Conservation (phyloP, 2,329 filamentous ascomycete genomes). For the Aspergillus sp. region DNA sequence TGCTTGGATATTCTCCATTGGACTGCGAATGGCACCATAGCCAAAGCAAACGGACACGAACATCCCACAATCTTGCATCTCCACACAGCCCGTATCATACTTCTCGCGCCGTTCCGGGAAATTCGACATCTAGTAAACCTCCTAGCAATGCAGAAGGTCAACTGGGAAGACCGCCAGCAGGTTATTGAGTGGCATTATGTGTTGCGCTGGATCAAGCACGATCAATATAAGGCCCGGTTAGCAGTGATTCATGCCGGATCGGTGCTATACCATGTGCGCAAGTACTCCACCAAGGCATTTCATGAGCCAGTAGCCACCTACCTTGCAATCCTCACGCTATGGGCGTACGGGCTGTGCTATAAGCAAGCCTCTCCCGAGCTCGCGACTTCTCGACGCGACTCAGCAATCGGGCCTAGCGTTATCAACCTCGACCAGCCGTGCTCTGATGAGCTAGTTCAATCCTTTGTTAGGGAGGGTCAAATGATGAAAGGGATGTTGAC, state of each 20-base stretch:
- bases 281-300: constrained; percentile 50
- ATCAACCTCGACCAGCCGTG: constrained; percentile 57
- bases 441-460: constrained; percentile 59
- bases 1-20: constrained; percentile 59
- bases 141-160: constrained; percentile 33
- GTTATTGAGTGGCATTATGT: constrained; percentile 42
- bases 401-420: constrained; percentile 40
- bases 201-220: constrained; percentile 50
- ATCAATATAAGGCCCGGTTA: constrained; percentile 58
- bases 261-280: constrained; percentile 53
- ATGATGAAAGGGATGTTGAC: constrained; percentile 53
- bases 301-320: constrained; percentile 49
- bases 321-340: constrained; percentile 48
- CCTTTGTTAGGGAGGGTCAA: constrained; percentile 53
- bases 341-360: constrained; percentile 46
- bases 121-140: constrained; percentile 46
- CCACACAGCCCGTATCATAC: constrained; percentile 54
- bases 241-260: constrained; percentile 56
- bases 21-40: constrained; percentile 55
- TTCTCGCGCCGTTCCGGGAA: constrained; percentile 51
- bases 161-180: constrained; percentile 28
- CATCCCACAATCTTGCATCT: constrained; percentile 57
- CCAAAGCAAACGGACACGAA: constrained; percentile 51
- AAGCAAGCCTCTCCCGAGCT: constrained; percentile 32
- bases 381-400: constrained; percentile 15